phyloP scores from a whole-genome alignment of 2,329 filamentous ascomycete genomes.

The Biscogniauxia marginata region DNA sequence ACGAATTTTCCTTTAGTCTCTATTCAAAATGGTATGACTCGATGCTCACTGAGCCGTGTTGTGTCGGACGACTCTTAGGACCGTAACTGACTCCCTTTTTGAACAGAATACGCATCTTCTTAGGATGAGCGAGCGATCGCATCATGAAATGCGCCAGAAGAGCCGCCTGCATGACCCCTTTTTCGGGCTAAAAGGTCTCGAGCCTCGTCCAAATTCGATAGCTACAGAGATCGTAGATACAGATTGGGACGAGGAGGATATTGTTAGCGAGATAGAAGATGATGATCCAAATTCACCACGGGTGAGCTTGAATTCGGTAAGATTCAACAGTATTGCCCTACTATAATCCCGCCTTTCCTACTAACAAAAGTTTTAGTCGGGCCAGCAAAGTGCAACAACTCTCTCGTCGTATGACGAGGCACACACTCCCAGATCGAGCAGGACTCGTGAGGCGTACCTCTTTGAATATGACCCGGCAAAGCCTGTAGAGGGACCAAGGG shows the following conservation, averaged over 20 bases:
- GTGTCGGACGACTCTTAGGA: background rate
- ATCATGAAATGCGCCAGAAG: constrained; percentile 54
- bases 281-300: constrained; percentile 59
- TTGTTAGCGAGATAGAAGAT: constrained; percentile 59
- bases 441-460: constrained; percentile 59
- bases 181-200: constrained; percentile 56
- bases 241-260: constrained; percentile 67
- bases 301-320: constrained; percentile 69
- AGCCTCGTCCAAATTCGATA: constrained; percentile 63
- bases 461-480: constrained; percentile 60
- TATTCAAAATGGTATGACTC: constrained; percentile 20
- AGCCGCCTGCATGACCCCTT: constrained; percentile 54
- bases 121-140: constrained; percentile 33
- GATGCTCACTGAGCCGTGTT: background rate
- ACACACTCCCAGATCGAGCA: constrained; percentile 70
- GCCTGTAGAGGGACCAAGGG: constrained; percentile 74
- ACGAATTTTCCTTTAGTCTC: constrained; percentile 8
- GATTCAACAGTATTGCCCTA: constrained; percentile 30
- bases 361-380: constrained; percentile 47
- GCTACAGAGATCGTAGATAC: constrained; percentile 78
- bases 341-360: background rate
- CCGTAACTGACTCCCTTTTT: constrained; percentile 16
- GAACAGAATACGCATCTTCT: constrained; percentile 28
- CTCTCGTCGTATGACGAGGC: constrained; percentile 84
- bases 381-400: constrained; percentile 77